Percentiles rank a stretch among this genome's conserved stretches.
phyloP scores from a whole-genome alignment of 768 basidiomycete species.

The Boletus vinaceobasis region DNA sequence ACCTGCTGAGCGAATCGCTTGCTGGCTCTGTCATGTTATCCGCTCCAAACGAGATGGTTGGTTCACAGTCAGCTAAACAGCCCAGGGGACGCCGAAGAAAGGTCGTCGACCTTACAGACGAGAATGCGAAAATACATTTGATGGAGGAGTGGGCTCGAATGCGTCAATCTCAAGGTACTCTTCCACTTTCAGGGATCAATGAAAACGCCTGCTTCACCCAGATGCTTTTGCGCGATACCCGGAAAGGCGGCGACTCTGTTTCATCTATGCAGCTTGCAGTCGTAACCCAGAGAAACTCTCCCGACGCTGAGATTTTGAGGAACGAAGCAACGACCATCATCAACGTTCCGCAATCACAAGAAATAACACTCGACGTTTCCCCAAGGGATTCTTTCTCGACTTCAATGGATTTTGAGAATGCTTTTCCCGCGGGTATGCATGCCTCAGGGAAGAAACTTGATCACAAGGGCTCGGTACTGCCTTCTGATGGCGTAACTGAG shows the following conservation, averaged over 20 bases:
- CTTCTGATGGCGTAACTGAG: not conserved
- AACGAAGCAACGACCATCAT: not conserved
- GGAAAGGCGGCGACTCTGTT: not conserved
- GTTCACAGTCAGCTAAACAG: conserved; percentile 6
- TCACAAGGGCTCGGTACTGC: not conserved
- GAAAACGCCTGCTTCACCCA: not conserved
- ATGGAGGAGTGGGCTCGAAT: conserved; percentile 32
- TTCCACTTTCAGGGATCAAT: conserved; percentile 12
- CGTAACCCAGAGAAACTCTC: not conserved
- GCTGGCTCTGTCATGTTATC: conserved; percentile 1
- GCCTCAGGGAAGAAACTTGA: not conserved
- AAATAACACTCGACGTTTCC: not conserved
- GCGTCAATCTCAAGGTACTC: conserved; percentile 27
- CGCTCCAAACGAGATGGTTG: not conserved
- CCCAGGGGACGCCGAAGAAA: conserved; percentile 17
- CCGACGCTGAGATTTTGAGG: not conserved
- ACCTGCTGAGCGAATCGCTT: conserved; percentile 8
- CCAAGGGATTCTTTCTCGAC: not conserved
- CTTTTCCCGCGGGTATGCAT: not conserved
- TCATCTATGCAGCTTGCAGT: not conserved
- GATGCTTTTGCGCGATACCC: not conserved
- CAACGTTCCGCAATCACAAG: conserved; percentile 2
- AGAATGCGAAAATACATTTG: conserved; percentile 19
- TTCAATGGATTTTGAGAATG: not conserved
- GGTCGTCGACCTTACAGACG: conserved; percentile 16